Conservation (phyloP, 257 asterid genomes). For the Fraxinus pennsylvanica region DNA sequence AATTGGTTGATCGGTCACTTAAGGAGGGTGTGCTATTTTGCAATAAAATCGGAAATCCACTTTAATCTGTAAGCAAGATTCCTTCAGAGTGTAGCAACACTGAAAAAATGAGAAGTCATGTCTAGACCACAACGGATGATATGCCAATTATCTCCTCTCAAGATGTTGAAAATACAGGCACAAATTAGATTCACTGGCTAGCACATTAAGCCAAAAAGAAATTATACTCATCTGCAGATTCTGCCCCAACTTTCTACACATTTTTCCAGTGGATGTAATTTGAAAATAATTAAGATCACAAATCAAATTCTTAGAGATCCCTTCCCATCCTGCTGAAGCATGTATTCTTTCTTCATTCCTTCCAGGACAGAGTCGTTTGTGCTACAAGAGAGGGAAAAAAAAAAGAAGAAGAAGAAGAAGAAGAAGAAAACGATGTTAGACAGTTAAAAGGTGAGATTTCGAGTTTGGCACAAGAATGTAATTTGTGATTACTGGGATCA, state of each 20-base stretch:
- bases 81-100: no score
- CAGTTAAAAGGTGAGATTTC: not conserved
- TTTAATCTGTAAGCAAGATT: no score
- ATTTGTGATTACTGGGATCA: not conserved
- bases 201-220: slow-evolving; percentile 13
- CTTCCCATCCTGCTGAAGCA: slow-evolving; percentile 56
- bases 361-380: slow-evolving; percentile 84
- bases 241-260: not conserved
- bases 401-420: slow-evolving; percentile 1
- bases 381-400: slow-evolving; percentile 39
- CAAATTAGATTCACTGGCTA: not conserved
- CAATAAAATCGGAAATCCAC: no score
- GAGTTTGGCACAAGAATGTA: not conserved
- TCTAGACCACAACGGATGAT: no score
- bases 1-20: no score
- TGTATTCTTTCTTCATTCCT: slow-evolving; percentile 84
- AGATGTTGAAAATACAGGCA: not conserved
- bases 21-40: no score
- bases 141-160: not conserved
- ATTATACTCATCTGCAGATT: not conserved
- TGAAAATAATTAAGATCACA: slow-evolving; percentile 8
- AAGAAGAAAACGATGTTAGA: not conserved
- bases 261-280: slow-evolving; percentile 9
- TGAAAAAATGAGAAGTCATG: no score
- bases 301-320: slow-evolving; percentile 42